These are phyloP conservation scores for Trichoderma sp. DNA, from an alignment of 2,329 filamentous ascomycete genomes.

Conservation along the genomic window DNA sequence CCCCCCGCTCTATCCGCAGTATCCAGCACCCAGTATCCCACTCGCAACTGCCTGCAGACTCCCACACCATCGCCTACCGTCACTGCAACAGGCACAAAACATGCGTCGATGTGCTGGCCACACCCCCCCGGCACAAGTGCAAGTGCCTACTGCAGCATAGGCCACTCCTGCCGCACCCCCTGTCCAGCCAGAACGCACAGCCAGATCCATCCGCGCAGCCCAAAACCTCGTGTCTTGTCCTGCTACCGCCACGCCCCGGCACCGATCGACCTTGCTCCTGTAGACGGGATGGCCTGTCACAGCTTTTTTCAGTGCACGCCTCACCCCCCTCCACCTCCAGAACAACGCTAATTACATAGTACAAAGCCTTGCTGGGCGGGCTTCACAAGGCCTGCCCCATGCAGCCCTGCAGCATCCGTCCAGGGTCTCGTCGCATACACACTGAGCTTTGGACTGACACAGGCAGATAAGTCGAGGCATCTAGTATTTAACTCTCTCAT, in stretches of 20 bases:
- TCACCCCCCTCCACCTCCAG: background rate
- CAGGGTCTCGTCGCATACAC: conserved; percentile 17
- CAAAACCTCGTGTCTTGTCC: background rate
- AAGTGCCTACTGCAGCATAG: background rate
- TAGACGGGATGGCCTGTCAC: conserved; percentile 20
- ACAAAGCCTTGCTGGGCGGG: conserved; percentile 21
- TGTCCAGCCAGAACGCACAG: conserved; percentile 9
- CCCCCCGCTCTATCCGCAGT: conserved; percentile 13
- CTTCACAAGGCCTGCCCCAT: conserved; percentile 15
- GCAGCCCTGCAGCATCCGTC: conserved; percentile 21
- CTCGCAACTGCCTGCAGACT: background rate
- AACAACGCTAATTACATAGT: conserved; percentile 20
- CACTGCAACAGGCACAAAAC: background rate
- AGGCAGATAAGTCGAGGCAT: conserved; percentile 18
- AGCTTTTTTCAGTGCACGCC: background rate
- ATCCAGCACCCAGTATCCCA: background rate
- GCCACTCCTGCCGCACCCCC: conserved; percentile 12
- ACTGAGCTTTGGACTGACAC: conserved; percentile 15
- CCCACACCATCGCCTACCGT: conserved; percentile 16
- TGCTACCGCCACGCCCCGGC: background rate
- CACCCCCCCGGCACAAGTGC: background rate
- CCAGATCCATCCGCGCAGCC: conserved; percentile 18
- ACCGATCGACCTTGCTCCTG: conserved; percentile 13
- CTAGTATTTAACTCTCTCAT: conserved; percentile 21
- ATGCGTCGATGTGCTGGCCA: background rate